Conservation (phyloP, 2,329 filamentous ascomycete genomes). For the Xylaria hypoxylon region DNA sequence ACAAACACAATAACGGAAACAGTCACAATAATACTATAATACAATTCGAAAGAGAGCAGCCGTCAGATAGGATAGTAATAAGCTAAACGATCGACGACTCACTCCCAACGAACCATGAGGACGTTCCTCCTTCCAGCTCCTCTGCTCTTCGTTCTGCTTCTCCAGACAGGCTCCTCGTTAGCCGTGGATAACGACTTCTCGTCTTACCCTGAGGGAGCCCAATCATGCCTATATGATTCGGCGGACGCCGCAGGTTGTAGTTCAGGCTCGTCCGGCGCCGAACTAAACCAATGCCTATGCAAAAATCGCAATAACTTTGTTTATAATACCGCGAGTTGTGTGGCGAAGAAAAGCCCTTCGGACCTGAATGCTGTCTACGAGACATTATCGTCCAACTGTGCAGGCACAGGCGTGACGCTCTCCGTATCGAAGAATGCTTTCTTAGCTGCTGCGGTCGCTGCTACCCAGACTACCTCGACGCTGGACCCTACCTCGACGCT, state of each 20-base stretch:
- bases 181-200: conserved; percentile 56
- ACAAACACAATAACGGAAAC: neutral
- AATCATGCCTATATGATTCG: conserved; percentile 58
- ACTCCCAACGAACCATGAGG: conserved; percentile 38
- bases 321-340: conserved; percentile 59
- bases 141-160: conserved; percentile 48
- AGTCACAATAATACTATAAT: too few species aligned
- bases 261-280: conserved; percentile 52
- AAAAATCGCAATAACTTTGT: conserved; percentile 62
- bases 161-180: conserved; percentile 43
- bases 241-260: conserved; percentile 56
- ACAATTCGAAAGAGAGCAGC: neutral
- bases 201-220: conserved; percentile 56
- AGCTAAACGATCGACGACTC: neutral
- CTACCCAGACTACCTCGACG: conserved; percentile 38
- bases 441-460: conserved; percentile 48
- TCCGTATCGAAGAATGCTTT: conserved; percentile 57
- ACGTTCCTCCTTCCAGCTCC: conserved; percentile 38
- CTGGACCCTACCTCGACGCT: conserved; percentile 35
- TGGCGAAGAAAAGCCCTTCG: conserved; percentile 53
- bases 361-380: conserved; percentile 59
- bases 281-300: conserved; percentile 64
- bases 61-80: neutral
- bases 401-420: conserved; percentile 58
- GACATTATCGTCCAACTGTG: conserved; percentile 59